Evolutionary conservation across 768 basidiomycete species (phyloP).

Genomic region (Crepidotus variabilis): DNA sequence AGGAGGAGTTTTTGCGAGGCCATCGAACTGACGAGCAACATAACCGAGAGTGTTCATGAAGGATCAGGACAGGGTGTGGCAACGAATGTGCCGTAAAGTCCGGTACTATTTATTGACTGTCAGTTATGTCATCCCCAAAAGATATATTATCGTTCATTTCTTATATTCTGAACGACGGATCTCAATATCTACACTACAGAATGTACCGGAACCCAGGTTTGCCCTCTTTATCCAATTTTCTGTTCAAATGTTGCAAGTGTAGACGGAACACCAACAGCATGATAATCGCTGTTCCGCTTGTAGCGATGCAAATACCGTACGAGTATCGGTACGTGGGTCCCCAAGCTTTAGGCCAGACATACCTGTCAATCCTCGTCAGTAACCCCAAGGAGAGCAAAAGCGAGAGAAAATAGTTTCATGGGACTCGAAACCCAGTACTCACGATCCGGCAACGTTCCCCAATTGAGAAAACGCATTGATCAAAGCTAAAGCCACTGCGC

Average conservation of each 20-base stretch:
- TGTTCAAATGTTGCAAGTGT: constrained; percentile 41
- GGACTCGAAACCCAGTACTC: constrained; percentile 26
- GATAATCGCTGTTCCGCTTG: constrained; percentile 44
- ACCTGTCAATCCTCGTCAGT: constrained; percentile 29
- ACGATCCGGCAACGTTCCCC: constrained; percentile 84
- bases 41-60: constrained; percentile 80
- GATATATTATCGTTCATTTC: neutral
- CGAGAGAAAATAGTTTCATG: neutral
- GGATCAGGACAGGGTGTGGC: neutral
- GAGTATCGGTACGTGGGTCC: constrained; percentile 67
- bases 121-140: neutral
- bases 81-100: neutral
- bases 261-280: constrained; percentile 45
- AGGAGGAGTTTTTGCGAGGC: constrained; percentile 46
- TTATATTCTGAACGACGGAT: neutral
- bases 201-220: constrained; percentile 43
- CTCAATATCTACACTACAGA: constrained; percentile 28
- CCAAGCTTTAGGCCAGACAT: constrained; percentile 67
- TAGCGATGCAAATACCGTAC: constrained; percentile 69
- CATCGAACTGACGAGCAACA: constrained; percentile 81
- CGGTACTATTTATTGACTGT: neutral
- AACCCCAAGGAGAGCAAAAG: neutral
- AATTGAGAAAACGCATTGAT: constrained; percentile 80
- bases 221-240: constrained; percentile 28
- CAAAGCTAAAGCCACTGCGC: constrained; percentile 81